phyloP scores from a whole-genome alignment of 148 eudicot species.

The Fagopyrum esculentum region DNA sequence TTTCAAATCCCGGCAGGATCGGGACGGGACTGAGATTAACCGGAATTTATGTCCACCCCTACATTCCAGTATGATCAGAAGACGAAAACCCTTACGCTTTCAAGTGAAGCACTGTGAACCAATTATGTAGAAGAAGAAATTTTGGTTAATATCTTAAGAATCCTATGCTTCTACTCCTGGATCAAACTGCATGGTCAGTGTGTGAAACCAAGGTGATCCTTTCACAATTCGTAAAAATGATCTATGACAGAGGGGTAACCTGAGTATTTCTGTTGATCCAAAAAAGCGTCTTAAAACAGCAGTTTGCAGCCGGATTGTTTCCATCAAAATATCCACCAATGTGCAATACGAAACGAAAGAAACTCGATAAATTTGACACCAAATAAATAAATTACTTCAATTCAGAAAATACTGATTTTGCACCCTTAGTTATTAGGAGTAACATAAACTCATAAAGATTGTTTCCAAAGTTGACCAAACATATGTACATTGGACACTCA shows the following conservation, averaged over 20 bases:
- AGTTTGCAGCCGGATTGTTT: not conserved
- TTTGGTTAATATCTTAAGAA: not conserved
- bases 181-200: not conserved
- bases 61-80: not conserved
- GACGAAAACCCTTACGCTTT: not conserved
- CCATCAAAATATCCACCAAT: not conserved
- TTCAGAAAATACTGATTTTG: not conserved
- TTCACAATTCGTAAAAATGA: no score
- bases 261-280: not conserved
- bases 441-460: not conserved
- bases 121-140: not conserved
- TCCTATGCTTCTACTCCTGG: not conserved
- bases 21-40: no score
- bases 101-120: not conserved
- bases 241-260: no score
- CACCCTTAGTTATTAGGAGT: not conserved
- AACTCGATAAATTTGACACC: not conserved
- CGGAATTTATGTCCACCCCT: no score
- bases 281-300: not conserved
- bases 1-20: no score
- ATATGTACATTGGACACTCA: slow-evolving; percentile 1
- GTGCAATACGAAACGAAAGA: not conserved
- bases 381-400: not conserved
- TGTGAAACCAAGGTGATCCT: not conserved
- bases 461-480: not conserved